Percentiles rank a stretch among this genome's conserved stretches.
Evolutionary conservation across 2,329 filamentous ascomycete species (phyloP).

Genomic region (Neoascochyta sp.): DNA sequence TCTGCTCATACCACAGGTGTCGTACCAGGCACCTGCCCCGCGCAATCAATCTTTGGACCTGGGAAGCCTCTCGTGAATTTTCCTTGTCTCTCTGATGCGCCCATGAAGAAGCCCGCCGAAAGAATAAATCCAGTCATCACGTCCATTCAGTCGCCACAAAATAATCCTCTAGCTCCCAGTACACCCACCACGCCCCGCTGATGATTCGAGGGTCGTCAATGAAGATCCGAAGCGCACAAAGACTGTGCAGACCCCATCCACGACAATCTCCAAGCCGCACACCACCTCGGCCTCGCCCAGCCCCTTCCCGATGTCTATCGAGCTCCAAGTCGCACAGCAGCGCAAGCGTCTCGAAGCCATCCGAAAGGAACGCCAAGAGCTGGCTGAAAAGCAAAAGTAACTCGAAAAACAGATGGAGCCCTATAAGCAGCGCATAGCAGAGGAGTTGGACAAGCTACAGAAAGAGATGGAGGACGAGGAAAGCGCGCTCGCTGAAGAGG

Average conservation of each 20-base stretch:
- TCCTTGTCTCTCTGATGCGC: slow-evolving; percentile 1
- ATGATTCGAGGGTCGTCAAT: too few species aligned
- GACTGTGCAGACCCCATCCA: not conserved
- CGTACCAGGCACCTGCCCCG: too few species aligned
- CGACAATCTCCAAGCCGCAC: not conserved
- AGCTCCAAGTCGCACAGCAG: slow-evolving; percentile 13
- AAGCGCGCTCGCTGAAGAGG: slow-evolving; percentile 11
- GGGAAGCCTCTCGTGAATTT: too few species aligned
- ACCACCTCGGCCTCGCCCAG: slow-evolving; percentile 2
- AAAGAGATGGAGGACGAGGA: slow-evolving; percentile 18
- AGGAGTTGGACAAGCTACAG: slow-evolving; percentile 18
- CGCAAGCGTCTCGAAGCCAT: slow-evolving; percentile 14
- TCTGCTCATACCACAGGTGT: too few species aligned
- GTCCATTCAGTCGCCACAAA: not conserved
- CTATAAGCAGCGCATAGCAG: slow-evolving; percentile 16
- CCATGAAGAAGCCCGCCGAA: slow-evolving; percentile 1
- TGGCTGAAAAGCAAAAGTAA: slow-evolving; percentile 14
- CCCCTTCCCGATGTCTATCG: slow-evolving; percentile 3
- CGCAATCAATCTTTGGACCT: too few species aligned
- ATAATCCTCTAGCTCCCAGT: slow-evolving; percentile 1
- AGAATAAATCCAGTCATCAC: slow-evolving; percentile 4
- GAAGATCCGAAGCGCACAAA: slow-evolving; percentile 14
- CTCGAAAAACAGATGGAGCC: slow-evolving; percentile 13
- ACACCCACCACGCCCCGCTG: not conserved
- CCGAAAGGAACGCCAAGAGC: slow-evolving; percentile 13